Base-by-base conservation (phyloP, 495 filamentous ascomycete genomes). In the Aspergillus wentii region DNA sequence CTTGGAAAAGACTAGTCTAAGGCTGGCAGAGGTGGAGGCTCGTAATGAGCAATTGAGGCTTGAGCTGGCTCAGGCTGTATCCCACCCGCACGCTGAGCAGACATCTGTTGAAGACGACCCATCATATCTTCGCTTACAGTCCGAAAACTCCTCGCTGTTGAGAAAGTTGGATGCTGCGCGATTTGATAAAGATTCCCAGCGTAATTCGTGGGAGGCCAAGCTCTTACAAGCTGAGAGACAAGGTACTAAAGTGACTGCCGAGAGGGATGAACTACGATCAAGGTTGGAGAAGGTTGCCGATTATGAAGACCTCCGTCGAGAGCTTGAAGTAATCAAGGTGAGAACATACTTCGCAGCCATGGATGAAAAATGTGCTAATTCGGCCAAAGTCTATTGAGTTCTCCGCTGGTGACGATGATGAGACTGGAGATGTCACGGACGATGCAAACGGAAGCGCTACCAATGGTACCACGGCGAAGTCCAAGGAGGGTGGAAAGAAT, bases 241-340 rank as follows among this genome's bases (percentile, higher is more conserved):
- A 39, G 48, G 41, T 36, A 48, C 64, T 1, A 70, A 71, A 13
- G 73, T 83, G 25, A 62, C 71, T 8, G 58, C 90, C 2, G 91
- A 97, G 62, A 78, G 85, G 38, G 86, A 92, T 40, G 64, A 68
- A 28, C 67, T 97, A 28, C 85, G 82, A 51, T 69, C 72, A 17
- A 94, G 88, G 57, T 75, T 96, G 14, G 80, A 86, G 35, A 91
- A 86, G 52, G 91, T 88, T 78, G 76, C 82, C 46, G 94, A 99
- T 57, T 99, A 99, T 52, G 88, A 95, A 23, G 89, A 96, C 43
- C 82, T 98, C 30, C 94, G 92, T 55, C 82, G 88, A 38, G 94
- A 98, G 61, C 73, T 98, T 17, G 92, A 97, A 48, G 88, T 98
- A 31, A 76, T 98, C 48, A 95, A 95, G 65, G 77, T 80, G 56